Evolutionary conservation across 306 rosid genomes (phyloP).

Genomic region (Inga laurina): DNA sequence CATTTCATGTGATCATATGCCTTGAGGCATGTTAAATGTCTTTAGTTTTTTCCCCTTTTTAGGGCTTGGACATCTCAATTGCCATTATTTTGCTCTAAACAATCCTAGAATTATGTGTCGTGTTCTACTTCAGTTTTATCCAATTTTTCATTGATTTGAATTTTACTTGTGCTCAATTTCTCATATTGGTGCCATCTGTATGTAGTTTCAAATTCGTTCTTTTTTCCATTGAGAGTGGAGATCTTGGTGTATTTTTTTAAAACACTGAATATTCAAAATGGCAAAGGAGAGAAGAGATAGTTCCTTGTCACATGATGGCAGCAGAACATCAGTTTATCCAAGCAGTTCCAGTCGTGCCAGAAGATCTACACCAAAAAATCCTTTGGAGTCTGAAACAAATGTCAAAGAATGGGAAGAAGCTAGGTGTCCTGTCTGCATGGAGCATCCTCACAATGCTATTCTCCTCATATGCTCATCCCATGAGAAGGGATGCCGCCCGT

Average conservation of each 20-base stretch:
- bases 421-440: conserved; percentile 97
- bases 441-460: conserved; percentile 97
- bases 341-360: conserved; percentile 70
- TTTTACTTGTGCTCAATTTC: conserved; percentile 20
- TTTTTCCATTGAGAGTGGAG: conserved; percentile 29
- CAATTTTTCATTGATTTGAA: background rate
- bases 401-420: conserved; percentile 95
- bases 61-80: background rate
- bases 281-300: conserved; percentile 95
- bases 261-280: conserved; percentile 48
- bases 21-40: background rate
- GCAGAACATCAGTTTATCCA: conserved; percentile 76
- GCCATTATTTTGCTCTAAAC: background rate
- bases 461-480: conserved; percentile 90
- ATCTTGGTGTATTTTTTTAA: conserved; percentile 20
- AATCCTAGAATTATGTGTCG: background rate
- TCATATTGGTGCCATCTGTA: conserved; percentile 29
- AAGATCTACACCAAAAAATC: conserved; percentile 42
- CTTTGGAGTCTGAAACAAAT: conserved; percentile 61
- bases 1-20: background rate
- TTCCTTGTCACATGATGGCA: conserved; percentile 71
- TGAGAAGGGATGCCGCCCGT: conserved; percentile 94
- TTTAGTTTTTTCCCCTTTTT: background rate
- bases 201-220: conserved; percentile 36
- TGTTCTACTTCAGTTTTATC: background rate